Evolutionary conservation across 345 rosid species (phyloP).

Genomic region (Linum usitatissimum): DNA sequence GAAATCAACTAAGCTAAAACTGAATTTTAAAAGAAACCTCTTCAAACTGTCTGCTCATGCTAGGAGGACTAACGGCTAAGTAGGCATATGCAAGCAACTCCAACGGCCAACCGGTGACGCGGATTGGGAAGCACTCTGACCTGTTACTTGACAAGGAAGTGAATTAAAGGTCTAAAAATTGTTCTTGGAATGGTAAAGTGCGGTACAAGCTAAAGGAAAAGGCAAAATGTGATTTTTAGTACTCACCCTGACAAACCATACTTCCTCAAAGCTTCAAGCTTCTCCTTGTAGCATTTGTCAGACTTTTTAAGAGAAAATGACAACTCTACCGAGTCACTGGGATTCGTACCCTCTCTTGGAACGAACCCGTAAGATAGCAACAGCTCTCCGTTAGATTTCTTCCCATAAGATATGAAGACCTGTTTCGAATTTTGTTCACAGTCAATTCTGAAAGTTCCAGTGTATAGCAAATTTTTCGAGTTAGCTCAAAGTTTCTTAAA

Average conservation of each 20-base stretch:
- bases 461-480: neutral
- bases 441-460: neutral
- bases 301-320: constrained; percentile 58
- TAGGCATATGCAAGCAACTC: constrained; percentile 88
- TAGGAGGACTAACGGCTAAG: constrained; percentile 77
- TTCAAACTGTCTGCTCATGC: constrained; percentile 60
- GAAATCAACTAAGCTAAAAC: constrained; percentile 2
- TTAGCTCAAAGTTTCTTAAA: neutral
- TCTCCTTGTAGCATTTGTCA: constrained; percentile 67
- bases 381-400: constrained; percentile 86
- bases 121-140: constrained; percentile 69
- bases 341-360: constrained; percentile 88
- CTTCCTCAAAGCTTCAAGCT: constrained; percentile 65
- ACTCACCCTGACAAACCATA: constrained; percentile 69
- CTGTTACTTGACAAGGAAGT: constrained; percentile 26
- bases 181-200: neutral
- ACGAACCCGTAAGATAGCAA: constrained; percentile 86
- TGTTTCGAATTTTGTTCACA: constrained; percentile 27
- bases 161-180: neutral
- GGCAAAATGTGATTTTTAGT: neutral
- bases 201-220: neutral
- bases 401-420: constrained; percentile 97
- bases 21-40: constrained; percentile 40
- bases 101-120: constrained; percentile 85
- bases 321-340: constrained; percentile 80